Conservation (phyloP, 352 stramenopile species). For the Phytopythium delawarense region DNA sequence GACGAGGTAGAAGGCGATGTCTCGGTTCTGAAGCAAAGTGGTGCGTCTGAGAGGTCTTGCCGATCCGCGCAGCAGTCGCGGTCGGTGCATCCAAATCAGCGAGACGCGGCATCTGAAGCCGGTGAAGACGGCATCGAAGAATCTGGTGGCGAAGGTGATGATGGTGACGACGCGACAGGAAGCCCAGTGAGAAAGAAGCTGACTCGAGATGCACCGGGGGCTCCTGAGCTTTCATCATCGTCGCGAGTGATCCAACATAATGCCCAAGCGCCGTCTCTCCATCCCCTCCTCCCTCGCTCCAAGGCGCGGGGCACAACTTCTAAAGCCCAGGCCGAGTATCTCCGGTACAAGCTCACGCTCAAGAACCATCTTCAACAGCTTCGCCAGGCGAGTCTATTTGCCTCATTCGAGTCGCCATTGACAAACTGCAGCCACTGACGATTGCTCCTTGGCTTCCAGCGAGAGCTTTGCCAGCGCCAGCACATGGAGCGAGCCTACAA, state of each 20-base stretch:
- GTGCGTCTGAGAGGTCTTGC: neutral
- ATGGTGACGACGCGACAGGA: conserved; percentile 3
- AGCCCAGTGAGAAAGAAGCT: conserved; percentile 38
- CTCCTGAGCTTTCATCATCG: conserved; percentile 7
- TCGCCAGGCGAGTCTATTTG: conserved; percentile 21
- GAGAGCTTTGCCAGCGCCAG: conserved; percentile 52
- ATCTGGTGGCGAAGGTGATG: conserved; percentile 8
- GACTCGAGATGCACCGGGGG: conserved; percentile 13
- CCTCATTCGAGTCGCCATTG: neutral
- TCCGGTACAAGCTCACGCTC: conserved; percentile 67
- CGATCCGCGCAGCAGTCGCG: neutral
- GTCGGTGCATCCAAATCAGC: conserved; percentile 19
- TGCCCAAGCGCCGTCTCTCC: conserved; percentile 21
- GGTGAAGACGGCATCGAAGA: neutral
- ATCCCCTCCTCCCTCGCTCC: conserved; percentile 34
- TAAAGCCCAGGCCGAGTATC: conserved; percentile 41
- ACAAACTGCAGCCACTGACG: neutral
- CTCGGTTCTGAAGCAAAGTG: too few species aligned
- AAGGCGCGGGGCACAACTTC: conserved; percentile 16
- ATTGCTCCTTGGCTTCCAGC: conserved; percentile 15
- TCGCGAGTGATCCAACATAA: conserved; percentile 5
- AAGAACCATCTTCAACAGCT: conserved; percentile 68
- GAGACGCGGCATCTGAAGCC: conserved; percentile 24
- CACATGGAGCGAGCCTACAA: conserved; percentile 62
- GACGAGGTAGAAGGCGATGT: neutral